Evolutionary conservation across 192 early-diverging fungal genomes (phyloP).

Genomic region (Linnemannia hyalina): DNA sequence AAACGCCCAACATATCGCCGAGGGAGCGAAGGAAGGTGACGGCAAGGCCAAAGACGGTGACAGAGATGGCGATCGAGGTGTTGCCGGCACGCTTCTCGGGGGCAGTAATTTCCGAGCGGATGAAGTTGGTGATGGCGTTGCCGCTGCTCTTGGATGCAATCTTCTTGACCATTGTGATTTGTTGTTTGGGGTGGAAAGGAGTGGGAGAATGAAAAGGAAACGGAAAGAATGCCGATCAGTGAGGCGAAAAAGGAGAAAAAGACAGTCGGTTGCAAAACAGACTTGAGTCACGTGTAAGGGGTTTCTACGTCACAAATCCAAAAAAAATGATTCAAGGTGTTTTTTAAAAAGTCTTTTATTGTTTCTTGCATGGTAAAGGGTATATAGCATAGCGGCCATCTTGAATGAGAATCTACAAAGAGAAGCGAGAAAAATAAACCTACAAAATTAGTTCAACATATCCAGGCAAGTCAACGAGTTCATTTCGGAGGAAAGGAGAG

Average conservation of each 20-base stretch:
- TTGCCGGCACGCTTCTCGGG: conserved; percentile 68
- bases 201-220: background rate
- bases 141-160: conserved; percentile 56
- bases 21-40: conserved; percentile 70
- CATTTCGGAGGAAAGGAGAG: background rate
- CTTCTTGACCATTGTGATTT: conserved; percentile 55
- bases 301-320: background rate
- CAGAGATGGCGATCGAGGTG: conserved; percentile 67
- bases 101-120: conserved; percentile 63
- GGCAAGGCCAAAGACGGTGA: conserved; percentile 67
- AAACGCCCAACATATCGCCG: conserved; percentile 68
- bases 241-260: conserved; percentile 1
- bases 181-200: conserved; percentile 7
- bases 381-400: background rate
- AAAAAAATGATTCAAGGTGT: background rate
- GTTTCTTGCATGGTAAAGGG: background rate
- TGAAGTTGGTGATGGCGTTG: conserved; percentile 57
- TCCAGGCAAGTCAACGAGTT: background rate
- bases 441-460: background rate
- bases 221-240: background rate
- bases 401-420: background rate
- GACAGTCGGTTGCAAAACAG: background rate
- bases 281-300: too few relatives aligned
- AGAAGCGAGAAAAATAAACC: background rate
- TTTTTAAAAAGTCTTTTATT: background rate